Evolutionary conservation across 2,329 filamentous ascomycete genomes (phyloP).

Genomic region (Diplodia scrobiculata): DNA sequence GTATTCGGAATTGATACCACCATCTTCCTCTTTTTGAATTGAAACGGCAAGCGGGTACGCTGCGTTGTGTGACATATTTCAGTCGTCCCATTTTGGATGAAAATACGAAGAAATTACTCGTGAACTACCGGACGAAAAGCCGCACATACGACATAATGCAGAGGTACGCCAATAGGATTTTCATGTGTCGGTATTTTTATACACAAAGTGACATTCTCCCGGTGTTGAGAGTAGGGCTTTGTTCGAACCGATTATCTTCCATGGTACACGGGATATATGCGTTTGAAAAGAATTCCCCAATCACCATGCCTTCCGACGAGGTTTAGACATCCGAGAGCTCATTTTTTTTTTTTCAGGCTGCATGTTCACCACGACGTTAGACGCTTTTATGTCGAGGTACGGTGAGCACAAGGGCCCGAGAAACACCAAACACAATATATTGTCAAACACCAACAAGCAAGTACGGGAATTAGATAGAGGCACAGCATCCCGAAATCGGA

Average conservation of each 20-base stretch:
- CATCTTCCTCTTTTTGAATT: background rate
- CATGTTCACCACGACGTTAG: background rate
- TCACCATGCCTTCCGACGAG: background rate
- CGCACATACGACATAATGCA: no score
- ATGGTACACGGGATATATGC: no score
- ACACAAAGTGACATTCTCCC: no score
- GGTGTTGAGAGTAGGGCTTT: no score
- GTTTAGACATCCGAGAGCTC: background rate
- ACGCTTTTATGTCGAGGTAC: background rate
- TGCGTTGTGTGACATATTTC: background rate
- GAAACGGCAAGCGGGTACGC: background rate
- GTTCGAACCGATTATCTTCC: no score
- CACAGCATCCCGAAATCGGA: background rate
- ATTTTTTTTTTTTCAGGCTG: background rate
- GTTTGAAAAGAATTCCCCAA: background rate
- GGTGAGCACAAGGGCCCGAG: background rate
- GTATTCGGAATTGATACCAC: conserved; percentile 10
- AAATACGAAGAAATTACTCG: no score
- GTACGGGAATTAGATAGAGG: background rate
- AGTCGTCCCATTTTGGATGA: no score
- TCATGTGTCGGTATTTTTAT: no score
- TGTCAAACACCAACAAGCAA: no score
- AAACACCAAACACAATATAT: background rate
- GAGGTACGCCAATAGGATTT: no score
- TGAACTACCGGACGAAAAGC: no score